Conservation (phyloP, 192 early-diverging fungal genomes). For the Coemansia sp. region DNA sequence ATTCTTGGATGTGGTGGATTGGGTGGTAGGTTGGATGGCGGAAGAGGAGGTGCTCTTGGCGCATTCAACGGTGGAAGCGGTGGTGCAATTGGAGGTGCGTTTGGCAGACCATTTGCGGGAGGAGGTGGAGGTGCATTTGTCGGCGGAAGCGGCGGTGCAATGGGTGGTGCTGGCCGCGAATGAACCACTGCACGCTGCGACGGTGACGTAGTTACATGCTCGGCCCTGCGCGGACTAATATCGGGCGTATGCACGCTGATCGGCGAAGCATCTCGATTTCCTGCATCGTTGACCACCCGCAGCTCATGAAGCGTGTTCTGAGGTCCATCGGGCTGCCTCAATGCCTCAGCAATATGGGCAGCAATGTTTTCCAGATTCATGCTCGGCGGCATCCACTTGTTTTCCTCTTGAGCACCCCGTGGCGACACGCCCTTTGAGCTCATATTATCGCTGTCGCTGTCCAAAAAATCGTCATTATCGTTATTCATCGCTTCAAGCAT, state of each 20-base stretch:
- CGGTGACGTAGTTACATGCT: constrained; percentile 21
- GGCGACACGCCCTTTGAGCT: constrained; percentile 10
- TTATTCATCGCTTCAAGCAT: not conserved
- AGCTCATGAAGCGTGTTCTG: constrained; percentile 1
- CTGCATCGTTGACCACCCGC: not conserved
- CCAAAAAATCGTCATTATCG: constrained; percentile 33
- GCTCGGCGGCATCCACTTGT: constrained; percentile 25
- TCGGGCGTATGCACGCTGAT: constrained; percentile 18
- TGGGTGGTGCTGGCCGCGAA: not conserved
- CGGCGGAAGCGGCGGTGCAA: too few species aligned
- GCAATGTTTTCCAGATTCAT: constrained; percentile 38
- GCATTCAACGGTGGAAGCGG: too few species aligned
- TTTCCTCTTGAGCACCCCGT: not conserved
- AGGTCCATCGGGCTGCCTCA: constrained; percentile 19
- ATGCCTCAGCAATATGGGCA: constrained; percentile 34
- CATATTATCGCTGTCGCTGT: constrained; percentile 38
- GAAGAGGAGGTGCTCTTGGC: too few species aligned
- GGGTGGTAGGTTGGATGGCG: not conserved
- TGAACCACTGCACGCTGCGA: constrained; percentile 23
- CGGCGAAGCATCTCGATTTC: not conserved
- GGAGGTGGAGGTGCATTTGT: too few species aligned
- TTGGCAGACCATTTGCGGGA: too few species aligned
- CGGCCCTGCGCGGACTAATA: constrained; percentile 24
- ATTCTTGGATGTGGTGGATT: not conserved
- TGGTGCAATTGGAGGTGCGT: too few species aligned